A percentile compares a stretch with the other conserved stretches of the same genome.
These are phyloP conservation scores for Polyporus tsugae DNA, from an alignment of 1,284 basidiomycete species.

Conservation along the genomic window DNA sequence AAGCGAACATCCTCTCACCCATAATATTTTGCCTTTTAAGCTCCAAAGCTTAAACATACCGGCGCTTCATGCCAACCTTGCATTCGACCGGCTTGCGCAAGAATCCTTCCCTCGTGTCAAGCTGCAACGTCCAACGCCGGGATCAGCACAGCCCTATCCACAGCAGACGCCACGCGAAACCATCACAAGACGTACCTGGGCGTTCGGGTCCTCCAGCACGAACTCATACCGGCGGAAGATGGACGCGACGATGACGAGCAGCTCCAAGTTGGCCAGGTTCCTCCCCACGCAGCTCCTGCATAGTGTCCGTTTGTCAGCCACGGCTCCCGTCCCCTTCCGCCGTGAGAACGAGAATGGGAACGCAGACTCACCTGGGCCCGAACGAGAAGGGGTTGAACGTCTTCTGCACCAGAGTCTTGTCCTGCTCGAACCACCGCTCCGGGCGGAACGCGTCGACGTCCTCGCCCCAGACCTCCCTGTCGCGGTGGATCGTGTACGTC, in stretches of 20 bases:
- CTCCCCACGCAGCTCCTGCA: constrained; percentile 75
- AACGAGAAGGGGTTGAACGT: constrained; percentile 82
- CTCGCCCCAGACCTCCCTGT: constrained; percentile 75
- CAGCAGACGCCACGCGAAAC: not conserved
- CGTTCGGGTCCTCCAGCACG: constrained; percentile 63
- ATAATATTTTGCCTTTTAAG: not conserved
- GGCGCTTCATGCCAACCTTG: constrained; percentile 70
- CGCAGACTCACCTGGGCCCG: constrained; percentile 60
- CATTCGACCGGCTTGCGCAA: constrained; percentile 77
- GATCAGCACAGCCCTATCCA: constrained; percentile 3
- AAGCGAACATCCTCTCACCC: not conserved
- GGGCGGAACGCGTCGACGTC: constrained; percentile 82
- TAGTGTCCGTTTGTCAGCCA: constrained; percentile 5
- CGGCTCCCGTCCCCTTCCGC: not conserved
- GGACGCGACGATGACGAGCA: constrained; percentile 78
- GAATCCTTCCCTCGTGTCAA: constrained; percentile 81
- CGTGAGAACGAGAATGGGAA: not conserved
- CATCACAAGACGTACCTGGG: constrained; percentile 54
- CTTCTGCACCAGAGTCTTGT: constrained; percentile 65
- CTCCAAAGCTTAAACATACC: constrained; percentile 40
- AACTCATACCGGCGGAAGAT: constrained; percentile 79
- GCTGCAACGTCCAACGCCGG: constrained; percentile 45
- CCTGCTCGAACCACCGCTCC: constrained; percentile 83
- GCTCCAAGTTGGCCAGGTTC: constrained; percentile 79
- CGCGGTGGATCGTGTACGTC: constrained; percentile 82